Conservation (phyloP, 768 basidiomycete species). For the Russula olivacea region DNA sequence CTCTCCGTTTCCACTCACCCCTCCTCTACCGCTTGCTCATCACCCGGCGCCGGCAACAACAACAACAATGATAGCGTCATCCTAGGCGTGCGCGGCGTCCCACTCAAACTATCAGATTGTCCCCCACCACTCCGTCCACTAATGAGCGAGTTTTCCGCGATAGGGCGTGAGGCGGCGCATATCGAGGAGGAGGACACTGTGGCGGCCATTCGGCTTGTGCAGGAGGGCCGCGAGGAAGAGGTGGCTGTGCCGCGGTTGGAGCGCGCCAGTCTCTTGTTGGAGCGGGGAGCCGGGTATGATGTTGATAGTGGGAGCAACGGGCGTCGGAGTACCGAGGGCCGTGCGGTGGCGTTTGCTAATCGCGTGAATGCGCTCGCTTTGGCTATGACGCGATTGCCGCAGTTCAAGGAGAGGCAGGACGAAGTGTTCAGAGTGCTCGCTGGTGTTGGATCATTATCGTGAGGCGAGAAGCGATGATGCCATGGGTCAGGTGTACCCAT, state of each 20-base stretch:
- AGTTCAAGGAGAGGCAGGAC: slow-evolving; percentile 67
- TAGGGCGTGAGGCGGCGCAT: slow-evolving; percentile 45
- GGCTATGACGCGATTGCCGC: slow-evolving; percentile 59
- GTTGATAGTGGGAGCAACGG: slow-evolving; percentile 27
- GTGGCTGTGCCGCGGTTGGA: slow-evolving; percentile 49
- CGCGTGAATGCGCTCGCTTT: slow-evolving; percentile 69
- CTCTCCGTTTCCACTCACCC: slow-evolving; percentile 47
- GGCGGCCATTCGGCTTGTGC: slow-evolving; percentile 41
- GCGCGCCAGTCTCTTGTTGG: slow-evolving; percentile 49
- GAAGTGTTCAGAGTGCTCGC: slow-evolving; percentile 64
- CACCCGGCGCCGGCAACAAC: neutral
- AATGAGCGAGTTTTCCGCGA: slow-evolving; percentile 55
- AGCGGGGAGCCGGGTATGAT: slow-evolving; percentile 50
- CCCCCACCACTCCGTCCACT: slow-evolving; percentile 60
- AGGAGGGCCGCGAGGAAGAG: slow-evolving; percentile 34
- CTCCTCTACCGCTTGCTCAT: slow-evolving; percentile 30
- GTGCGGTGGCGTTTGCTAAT: slow-evolving; percentile 68
- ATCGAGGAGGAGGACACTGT: slow-evolving; percentile 52
- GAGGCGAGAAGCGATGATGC: neutral
- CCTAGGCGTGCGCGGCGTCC: slow-evolving; percentile 42
- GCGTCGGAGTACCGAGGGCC: slow-evolving; percentile 53
- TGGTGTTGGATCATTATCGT: slow-evolving; percentile 31
- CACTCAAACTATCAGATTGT: slow-evolving; percentile 55
- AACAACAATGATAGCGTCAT: slow-evolving; percentile 28
- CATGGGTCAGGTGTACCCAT: neutral